Conservation (phyloP, 2,329 filamentous ascomycete genomes). For the Diaporthe ampelina region DNA sequence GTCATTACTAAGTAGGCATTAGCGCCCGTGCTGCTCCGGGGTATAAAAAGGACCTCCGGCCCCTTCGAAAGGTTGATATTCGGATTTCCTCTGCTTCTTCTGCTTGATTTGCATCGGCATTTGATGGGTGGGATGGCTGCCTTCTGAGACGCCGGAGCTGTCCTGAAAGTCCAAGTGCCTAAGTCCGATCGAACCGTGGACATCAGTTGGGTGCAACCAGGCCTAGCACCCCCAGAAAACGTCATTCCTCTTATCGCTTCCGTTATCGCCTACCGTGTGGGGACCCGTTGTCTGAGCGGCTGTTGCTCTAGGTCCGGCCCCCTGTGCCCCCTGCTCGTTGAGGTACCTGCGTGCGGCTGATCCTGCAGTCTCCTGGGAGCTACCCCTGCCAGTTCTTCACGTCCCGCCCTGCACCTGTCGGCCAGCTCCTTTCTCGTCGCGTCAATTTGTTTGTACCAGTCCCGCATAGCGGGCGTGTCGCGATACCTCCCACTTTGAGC, state of each 20-base stretch:
- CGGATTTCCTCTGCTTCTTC: constrained; percentile 38
- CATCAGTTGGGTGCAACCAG: constrained; percentile 1
- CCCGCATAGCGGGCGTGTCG: constrained; percentile 25
- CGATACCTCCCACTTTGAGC: constrained; percentile 19
- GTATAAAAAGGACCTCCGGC: constrained; percentile 54
- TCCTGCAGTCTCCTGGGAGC: constrained; percentile 18
- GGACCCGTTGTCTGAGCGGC: not conserved
- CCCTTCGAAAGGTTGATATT: constrained; percentile 37
- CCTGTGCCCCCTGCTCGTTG: not conserved
- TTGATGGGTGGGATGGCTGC: constrained; percentile 41
- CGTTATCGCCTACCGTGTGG: constrained; percentile 7
- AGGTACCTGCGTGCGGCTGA: constrained; percentile 30
- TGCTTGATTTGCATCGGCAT: constrained; percentile 37
- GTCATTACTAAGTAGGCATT: constrained; percentile 32
- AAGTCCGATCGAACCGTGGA: constrained; percentile 37
- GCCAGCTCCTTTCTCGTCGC: constrained; percentile 22
- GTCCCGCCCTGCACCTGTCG: constrained; percentile 23
- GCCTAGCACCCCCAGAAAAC: not conserved
- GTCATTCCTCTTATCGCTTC: constrained; percentile 13
- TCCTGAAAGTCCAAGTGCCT: constrained; percentile 36
- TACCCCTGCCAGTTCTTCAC: constrained; percentile 33
- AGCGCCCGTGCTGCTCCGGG: constrained; percentile 40
- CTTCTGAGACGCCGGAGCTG: constrained; percentile 41
- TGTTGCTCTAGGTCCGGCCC: not conserved
- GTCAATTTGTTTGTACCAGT: constrained; percentile 34